phyloP scores from a whole-genome alignment of 345 rosid species.

The Lepidium sativum region DNA sequence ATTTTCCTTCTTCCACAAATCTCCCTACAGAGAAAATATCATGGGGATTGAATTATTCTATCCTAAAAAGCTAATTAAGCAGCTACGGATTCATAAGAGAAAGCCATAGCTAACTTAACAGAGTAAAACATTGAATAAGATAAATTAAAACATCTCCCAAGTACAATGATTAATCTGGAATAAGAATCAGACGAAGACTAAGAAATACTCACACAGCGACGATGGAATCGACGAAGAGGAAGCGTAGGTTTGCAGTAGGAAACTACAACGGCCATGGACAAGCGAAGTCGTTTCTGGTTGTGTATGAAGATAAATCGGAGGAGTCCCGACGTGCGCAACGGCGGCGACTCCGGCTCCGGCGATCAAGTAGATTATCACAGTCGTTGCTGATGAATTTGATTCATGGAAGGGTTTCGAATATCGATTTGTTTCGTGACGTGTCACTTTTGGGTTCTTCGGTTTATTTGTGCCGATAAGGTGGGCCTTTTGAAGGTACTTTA shows the following conservation, averaged over 20 bases:
- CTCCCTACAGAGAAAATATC: slow-evolving; percentile 36
- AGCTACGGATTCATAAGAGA: neutral
- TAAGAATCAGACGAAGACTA: neutral
- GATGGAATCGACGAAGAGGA: slow-evolving; percentile 33
- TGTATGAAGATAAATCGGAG: neutral
- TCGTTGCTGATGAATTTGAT: neutral
- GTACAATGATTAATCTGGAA: neutral
- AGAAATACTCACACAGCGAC: slow-evolving; percentile 27
- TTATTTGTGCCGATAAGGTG: neutral
- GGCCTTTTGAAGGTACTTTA: neutral
- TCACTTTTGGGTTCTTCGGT: neutral
- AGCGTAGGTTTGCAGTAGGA: slow-evolving; percentile 48
- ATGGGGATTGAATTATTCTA: neutral
- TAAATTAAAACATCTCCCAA: neutral
- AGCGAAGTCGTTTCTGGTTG: neutral
- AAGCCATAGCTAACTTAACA: neutral
- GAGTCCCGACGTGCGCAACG: neutral
- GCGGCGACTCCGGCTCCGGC: neutral
- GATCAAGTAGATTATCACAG: neutral
- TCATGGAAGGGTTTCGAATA: neutral
- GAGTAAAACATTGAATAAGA: neutral
- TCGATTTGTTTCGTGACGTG: neutral
- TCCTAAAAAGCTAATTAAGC: neutral
- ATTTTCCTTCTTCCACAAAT: slow-evolving; percentile 15
- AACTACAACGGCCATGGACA: slow-evolving; percentile 39